phyloP scores from a whole-genome alignment of 2,329 filamentous ascomycete species.

The Aspergillus versicolor region DNA sequence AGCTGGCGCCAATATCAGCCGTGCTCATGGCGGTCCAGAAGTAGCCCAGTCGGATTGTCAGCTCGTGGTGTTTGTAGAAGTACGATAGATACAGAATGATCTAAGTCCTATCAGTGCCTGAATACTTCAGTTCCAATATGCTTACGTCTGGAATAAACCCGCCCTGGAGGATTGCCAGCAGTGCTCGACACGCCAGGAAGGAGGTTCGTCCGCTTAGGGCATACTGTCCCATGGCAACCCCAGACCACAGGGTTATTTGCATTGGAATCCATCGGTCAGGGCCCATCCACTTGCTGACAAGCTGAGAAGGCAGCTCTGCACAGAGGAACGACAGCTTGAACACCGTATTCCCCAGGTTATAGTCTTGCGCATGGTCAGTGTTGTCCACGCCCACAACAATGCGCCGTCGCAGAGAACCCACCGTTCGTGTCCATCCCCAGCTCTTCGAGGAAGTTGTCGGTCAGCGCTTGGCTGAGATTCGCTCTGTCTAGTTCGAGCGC shows the following conservation, averaged over 20 bases:
- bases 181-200: conserved; percentile 46
- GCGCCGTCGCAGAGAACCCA: neutral
- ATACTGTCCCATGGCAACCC: conserved; percentile 53
- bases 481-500: conserved; percentile 57
- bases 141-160: conserved; percentile 51
- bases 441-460: conserved; percentile 47
- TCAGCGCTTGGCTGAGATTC: conserved; percentile 57
- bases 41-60: conserved; percentile 64
- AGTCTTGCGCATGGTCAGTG: conserved; percentile 46
- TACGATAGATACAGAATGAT: conserved; percentile 62
- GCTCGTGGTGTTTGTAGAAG: conserved; percentile 70
- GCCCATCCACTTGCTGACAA: conserved; percentile 60
- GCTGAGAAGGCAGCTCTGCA: conserved; percentile 61
- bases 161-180: conserved; percentile 52
- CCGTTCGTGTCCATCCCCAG: conserved; percentile 28
- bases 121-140: too few relatives aligned
- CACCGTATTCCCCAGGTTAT: conserved; percentile 44
- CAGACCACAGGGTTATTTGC: conserved; percentile 58
- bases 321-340: conserved; percentile 38
- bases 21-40: conserved; percentile 67
- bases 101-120: neutral
- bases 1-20: conserved; percentile 47
- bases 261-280: conserved; percentile 62
- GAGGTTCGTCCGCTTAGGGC: conserved; percentile 47
- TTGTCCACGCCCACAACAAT: neutral